Conservation (phyloP, 1,284 basidiomycete genomes). For the Microbotryum intermedium region DNA sequence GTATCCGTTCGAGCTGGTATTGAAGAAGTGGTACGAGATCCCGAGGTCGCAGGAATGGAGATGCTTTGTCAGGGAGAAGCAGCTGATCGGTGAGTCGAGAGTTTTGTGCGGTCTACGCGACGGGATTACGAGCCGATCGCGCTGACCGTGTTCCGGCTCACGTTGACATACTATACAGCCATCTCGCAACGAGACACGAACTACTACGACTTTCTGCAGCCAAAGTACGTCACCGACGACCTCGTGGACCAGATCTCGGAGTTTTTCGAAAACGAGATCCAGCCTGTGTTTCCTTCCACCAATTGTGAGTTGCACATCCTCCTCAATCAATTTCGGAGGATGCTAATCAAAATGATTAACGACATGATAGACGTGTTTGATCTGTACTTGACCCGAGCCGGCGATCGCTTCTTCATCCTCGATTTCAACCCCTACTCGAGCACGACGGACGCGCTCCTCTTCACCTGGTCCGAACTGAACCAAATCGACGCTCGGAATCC, state of each 20-base stretch:
- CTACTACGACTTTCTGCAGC: slow-evolving; percentile 77
- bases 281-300: slow-evolving; percentile 51
- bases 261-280: slow-evolving; percentile 64
- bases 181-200: slow-evolving; percentile 85
- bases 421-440: slow-evolving; percentile 85
- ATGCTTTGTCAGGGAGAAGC: slow-evolving; percentile 69
- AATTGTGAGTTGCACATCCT: slow-evolving; percentile 53
- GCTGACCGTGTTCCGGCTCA: neutral
- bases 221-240: slow-evolving; percentile 48
- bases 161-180: slow-evolving; percentile 44
- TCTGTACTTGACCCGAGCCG: slow-evolving; percentile 71
- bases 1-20: slow-evolving; percentile 72
- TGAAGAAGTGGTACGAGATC: slow-evolving; percentile 84
- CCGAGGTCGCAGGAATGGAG: slow-evolving; percentile 74
- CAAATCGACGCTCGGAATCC: slow-evolving; percentile 5
- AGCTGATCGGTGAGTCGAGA: slow-evolving; percentile 54
- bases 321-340: no score
- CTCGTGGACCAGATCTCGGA: slow-evolving; percentile 51
- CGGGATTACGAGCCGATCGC: neutral
- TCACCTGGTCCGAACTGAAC: slow-evolving; percentile 69
- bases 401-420: slow-evolving; percentile 64
- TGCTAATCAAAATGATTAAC: neutral
- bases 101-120: neutral
- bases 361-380: slow-evolving; percentile 65
- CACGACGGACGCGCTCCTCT: slow-evolving; percentile 77